Conservation (phyloP, 2,329 filamentous ascomycete species). For the Hyphodiscus sp. region DNA sequence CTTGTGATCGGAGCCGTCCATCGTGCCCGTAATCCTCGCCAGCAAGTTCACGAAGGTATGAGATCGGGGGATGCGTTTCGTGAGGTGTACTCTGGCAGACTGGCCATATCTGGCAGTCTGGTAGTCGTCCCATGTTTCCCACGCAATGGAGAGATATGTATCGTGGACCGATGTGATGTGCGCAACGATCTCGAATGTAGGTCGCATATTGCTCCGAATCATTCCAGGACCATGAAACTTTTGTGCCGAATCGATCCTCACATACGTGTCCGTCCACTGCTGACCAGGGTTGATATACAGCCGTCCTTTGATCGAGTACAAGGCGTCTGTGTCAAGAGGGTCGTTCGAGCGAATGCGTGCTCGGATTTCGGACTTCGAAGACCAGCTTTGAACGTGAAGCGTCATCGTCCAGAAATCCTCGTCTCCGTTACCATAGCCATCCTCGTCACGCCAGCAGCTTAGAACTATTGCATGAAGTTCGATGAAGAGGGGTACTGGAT, state of each 20-base stretch:
- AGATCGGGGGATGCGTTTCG: background rate
- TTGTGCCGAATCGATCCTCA: constrained; percentile 10
- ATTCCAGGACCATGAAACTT: constrained; percentile 16
- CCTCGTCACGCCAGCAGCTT: background rate
- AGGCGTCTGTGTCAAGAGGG: constrained; percentile 14
- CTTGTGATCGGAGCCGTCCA: background rate
- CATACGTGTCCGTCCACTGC: constrained; percentile 11
- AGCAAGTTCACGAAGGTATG: background rate
- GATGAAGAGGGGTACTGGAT: background rate
- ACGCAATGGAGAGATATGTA: background rate
- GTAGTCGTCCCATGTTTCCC: background rate
- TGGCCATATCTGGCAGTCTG: background rate
- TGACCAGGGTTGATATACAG: constrained; percentile 12
- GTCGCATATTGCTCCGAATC: constrained; percentile 5
- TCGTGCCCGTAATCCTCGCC: background rate
- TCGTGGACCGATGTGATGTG: background rate
- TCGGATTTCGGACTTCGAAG: constrained; percentile 3
- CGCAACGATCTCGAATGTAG: background rate
- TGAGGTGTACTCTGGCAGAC: background rate
- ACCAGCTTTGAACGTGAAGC: constrained; percentile 9
- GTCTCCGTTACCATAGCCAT: background rate
- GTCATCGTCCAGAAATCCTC: background rate
- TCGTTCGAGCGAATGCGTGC: constrained; percentile 1
- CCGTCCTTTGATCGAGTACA: constrained; percentile 16
- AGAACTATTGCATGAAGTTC: background rate